Percentiles rank a stretch among this genome's conserved stretches.
Conservation (phyloP, 345 rosid species). For the Boechera divaricarpa region DNA sequence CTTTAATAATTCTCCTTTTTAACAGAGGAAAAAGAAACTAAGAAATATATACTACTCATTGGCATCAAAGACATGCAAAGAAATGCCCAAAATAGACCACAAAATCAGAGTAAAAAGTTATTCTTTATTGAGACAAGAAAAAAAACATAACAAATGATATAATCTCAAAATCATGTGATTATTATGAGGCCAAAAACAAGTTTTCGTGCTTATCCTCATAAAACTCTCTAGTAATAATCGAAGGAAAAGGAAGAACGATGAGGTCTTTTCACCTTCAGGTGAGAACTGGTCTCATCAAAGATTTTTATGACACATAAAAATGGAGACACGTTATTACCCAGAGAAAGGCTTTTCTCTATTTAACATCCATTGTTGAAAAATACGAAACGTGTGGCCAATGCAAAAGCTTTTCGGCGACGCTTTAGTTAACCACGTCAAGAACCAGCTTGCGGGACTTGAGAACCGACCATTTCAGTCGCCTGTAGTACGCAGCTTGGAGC, state of each 20-base stretch:
- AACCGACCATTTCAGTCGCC: slow-evolving; percentile 94
- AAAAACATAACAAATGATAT: slow-evolving; percentile 31
- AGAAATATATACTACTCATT: background rate
- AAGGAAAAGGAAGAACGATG: slow-evolving; percentile 14
- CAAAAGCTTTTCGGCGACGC: slow-evolving; percentile 18
- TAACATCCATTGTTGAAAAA: slow-evolving; percentile 36
- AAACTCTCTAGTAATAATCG: slow-evolving; percentile 23
- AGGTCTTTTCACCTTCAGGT: slow-evolving; percentile 37
- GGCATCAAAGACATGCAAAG: background rate
- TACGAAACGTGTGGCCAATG: slow-evolving; percentile 20
- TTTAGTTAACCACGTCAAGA: slow-evolving; percentile 86
- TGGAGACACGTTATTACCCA: slow-evolving; percentile 46
- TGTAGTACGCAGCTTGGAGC: slow-evolving; percentile 91
- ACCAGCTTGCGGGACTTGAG: slow-evolving; percentile 90
- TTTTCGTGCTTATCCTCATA: slow-evolving; percentile 43
- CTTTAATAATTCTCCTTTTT: background rate
- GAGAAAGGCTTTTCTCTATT: slow-evolving; percentile 37
- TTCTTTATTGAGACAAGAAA: slow-evolving; percentile 31
- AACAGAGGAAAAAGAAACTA: background rate
- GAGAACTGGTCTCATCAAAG: slow-evolving; percentile 40
- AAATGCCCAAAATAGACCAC: background rate
- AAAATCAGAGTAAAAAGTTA: background rate
- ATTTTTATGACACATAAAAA: slow-evolving; percentile 41
- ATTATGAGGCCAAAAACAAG: slow-evolving; percentile 29
- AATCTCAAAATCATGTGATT: slow-evolving; percentile 35